These are phyloP conservation scores for Balansia obtecta DNA, from an alignment of 2,329 filamentous ascomycete species.

Conservation along the genomic window DNA sequence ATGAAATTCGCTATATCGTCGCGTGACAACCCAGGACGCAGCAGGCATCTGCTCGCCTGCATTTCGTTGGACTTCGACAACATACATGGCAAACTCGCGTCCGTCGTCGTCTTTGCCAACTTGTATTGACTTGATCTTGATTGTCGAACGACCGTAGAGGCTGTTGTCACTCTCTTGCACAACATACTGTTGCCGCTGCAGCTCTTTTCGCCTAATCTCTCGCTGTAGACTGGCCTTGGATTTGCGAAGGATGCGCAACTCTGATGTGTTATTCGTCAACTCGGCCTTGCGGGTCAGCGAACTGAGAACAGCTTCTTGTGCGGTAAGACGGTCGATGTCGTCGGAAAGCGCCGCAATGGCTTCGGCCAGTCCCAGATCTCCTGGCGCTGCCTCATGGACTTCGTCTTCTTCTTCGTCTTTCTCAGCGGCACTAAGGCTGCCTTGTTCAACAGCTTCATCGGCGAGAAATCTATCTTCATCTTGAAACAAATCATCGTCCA, in stretches of 20 bases:
- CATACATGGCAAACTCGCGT: conserved; percentile 84
- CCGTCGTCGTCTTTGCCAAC: conserved; percentile 87
- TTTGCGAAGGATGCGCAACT: conserved; percentile 82
- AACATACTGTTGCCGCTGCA: conserved; percentile 93
- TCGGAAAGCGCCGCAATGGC: conserved; percentile 79
- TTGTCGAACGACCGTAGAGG: conserved; percentile 78
- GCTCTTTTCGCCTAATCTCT: conserved; percentile 85
- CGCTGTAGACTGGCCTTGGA: conserved; percentile 87
- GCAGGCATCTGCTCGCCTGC: conserved; percentile 93
- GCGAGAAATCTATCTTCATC: conserved; percentile 78
- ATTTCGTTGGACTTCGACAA: conserved; percentile 80
- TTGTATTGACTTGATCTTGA: conserved; percentile 86
- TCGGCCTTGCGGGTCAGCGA: conserved; percentile 90
- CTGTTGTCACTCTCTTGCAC: conserved; percentile 97
- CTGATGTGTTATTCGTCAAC: conserved; percentile 90
- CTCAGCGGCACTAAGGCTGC: conserved; percentile 37
- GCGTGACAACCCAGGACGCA: conserved; percentile 86
- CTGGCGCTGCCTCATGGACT: conserved; percentile 87
- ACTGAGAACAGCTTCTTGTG: conserved; percentile 84
- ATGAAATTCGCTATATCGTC: conserved; percentile 93
- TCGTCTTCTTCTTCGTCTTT: conserved; percentile 63
- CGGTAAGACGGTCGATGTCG: conserved; percentile 78
- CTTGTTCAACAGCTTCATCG: conserved; percentile 66
- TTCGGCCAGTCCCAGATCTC: conserved; percentile 85
- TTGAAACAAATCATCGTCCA: conserved; percentile 83